Conservation (phyloP, 73 alveolate species). For the Durusdinium trenchii region DNA sequence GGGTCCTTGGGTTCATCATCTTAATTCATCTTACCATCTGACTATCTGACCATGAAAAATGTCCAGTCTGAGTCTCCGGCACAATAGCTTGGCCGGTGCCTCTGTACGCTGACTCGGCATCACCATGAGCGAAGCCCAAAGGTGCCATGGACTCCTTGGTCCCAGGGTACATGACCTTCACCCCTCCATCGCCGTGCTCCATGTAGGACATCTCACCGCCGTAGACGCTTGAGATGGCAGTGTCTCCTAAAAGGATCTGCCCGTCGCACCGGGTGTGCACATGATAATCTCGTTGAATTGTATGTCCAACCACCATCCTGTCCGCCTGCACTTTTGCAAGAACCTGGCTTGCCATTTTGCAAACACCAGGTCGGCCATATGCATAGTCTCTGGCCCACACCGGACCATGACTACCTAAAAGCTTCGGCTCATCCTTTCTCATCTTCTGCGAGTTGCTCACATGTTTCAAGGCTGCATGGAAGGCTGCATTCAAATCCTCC, state of each 20-base stretch:
- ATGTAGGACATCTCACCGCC: slow-evolving; percentile 81
- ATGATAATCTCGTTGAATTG: slow-evolving; percentile 59
- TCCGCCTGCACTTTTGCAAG: slow-evolving; percentile 9
- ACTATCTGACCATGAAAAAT: too few species aligned
- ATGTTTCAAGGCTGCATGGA: slow-evolving; percentile 8
- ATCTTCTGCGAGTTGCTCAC: slow-evolving; percentile 10
- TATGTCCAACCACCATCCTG: slow-evolving; percentile 86
- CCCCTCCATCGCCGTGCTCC: slow-evolving; percentile 15
- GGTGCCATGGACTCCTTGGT: background rate
- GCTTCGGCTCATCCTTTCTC: background rate
- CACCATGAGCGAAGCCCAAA: too few species aligned
- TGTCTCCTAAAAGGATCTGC: slow-evolving; percentile 40
- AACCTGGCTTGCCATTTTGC: slow-evolving; percentile 8
- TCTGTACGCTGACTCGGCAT: too few species aligned
- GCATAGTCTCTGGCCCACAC: slow-evolving; percentile 89
- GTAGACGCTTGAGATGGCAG: slow-evolving; percentile 61
- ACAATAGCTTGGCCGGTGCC: too few species aligned
- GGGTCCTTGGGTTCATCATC: too few species aligned
- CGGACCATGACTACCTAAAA: slow-evolving; percentile 64
- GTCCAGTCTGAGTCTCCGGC: too few species aligned
- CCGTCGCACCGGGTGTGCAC: slow-evolving; percentile 69
- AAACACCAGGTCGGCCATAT: background rate
- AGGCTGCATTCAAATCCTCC: slow-evolving; percentile 24
- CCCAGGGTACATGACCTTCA: slow-evolving; percentile 39
- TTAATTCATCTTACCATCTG: too few species aligned